These are phyloP conservation scores for Cercospora sp. DNA, from an alignment of 2,329 filamentous ascomycete species.

Conservation along the genomic window DNA sequence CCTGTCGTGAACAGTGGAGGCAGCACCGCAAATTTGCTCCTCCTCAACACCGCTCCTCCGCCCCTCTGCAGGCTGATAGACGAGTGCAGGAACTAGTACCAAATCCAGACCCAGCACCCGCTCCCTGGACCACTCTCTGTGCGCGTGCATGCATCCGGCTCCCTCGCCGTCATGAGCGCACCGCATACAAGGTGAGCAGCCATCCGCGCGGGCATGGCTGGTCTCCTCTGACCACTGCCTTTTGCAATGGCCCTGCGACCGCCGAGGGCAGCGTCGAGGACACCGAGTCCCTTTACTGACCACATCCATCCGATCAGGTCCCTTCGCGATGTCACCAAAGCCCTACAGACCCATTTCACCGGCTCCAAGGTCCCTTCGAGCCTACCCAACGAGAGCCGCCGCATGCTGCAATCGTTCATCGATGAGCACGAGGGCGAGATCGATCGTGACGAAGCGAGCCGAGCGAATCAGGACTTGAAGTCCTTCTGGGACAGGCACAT, in stretches of 20 bases:
- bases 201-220: background rate
- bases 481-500: slow-evolving; percentile 66
- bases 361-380: slow-evolving; percentile 50
- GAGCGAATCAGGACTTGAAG: slow-evolving; percentile 71
- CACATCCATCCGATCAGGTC: slow-evolving; percentile 38
- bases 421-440: slow-evolving; percentile 57
- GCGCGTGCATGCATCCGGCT: background rate
- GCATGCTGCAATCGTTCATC: slow-evolving; percentile 55
- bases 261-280: background rate
- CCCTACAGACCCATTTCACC: slow-evolving; percentile 48
- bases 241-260: slow-evolving; percentile 7
- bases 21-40: background rate
- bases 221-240: background rate
- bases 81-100: background rate
- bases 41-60: background rate
- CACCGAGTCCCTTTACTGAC: slow-evolving; percentile 19
- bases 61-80: background rate
- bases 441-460: slow-evolving; percentile 66
- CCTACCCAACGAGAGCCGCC: slow-evolving; percentile 60
- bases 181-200: slow-evolving; percentile 7
- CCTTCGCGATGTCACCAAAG: slow-evolving; percentile 52
- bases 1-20: background rate
- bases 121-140: background rate
- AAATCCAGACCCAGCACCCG: background rate
- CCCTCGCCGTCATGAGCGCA: slow-evolving; percentile 2